These are phyloP conservation scores for Pseudodiploospora longispora DNA, from an alignment of 2,329 filamentous ascomycete genomes.

Conservation along the genomic window DNA sequence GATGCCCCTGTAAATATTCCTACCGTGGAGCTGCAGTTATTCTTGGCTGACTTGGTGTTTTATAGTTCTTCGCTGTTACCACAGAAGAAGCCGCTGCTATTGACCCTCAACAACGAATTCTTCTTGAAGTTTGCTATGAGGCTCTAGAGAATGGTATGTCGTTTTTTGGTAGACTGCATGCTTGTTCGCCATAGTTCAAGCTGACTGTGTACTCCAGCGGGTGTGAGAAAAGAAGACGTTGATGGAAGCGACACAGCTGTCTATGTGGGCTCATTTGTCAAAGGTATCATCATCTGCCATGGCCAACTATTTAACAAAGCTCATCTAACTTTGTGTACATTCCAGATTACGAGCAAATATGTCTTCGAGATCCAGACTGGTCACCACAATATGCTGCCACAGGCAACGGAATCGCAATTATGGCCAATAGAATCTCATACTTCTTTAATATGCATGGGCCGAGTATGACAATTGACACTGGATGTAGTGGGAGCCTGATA, in stretches of 20 bases:
- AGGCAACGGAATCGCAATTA: slow-evolving; percentile 43
- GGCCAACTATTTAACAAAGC: not conserved
- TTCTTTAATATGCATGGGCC: slow-evolving; percentile 47
- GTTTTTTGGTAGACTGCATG: not conserved
- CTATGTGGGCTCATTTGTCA: slow-evolving; percentile 43
- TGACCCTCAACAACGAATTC: slow-evolving; percentile 44
- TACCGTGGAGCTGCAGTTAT: not conserved
- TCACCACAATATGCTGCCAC: slow-evolving; percentile 45
- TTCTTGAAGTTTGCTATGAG: slow-evolving; percentile 44
- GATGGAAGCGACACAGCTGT: slow-evolving; percentile 38
- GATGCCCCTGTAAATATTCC: slow-evolving; percentile 36
- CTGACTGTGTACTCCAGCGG: slow-evolving; percentile 22
- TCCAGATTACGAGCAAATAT: slow-evolving; percentile 42
- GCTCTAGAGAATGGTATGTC: slow-evolving; percentile 39
- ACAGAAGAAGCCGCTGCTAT: slow-evolving; percentile 43
- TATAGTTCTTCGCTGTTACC: slow-evolving; percentile 42
- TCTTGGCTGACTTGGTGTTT: not conserved
- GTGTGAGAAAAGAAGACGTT: slow-evolving; percentile 34
- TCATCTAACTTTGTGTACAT: not conserved
- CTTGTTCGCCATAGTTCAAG: not conserved
- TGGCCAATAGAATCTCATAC: slow-evolving; percentile 49
- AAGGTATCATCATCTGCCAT: slow-evolving; percentile 24
- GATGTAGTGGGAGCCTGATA: slow-evolving; percentile 48
- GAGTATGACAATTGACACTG: slow-evolving; percentile 51
- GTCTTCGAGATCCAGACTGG: slow-evolving; percentile 41